These are phyloP conservation scores for Zoysia matrella DNA, from an alignment of 202 grass and related monocot species.

Conservation along the genomic window DNA sequence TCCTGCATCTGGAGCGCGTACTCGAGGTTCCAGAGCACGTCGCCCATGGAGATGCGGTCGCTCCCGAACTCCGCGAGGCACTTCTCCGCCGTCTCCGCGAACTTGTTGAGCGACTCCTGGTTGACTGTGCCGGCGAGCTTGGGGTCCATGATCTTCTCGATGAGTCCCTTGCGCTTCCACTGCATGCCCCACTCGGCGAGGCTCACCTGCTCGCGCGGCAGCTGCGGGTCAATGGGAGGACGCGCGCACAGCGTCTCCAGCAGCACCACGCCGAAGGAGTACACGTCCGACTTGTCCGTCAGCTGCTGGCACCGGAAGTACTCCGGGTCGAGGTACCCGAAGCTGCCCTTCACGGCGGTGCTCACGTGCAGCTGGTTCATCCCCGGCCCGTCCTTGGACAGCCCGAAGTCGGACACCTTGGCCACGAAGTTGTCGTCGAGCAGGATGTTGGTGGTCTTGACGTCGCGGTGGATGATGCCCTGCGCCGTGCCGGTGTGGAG, in stretches of 20 bases:
- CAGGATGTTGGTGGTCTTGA: conserved; percentile 98
- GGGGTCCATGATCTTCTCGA: conserved; percentile 97
- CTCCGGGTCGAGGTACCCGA: conserved; percentile 91
- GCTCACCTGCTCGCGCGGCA: conserved; percentile 89
- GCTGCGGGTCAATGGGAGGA: conserved; percentile 72
- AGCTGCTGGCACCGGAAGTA: conserved; percentile 99
- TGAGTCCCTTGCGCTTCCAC: conserved; percentile 86
- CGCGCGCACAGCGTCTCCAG: conserved; percentile 81
- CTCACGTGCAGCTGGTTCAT: conserved; percentile 98
- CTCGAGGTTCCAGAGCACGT: too few relatives aligned
- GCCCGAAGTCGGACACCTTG: conserved; percentile 88
- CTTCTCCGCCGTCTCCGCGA: background rate
- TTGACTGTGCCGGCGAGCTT: conserved; percentile 79
- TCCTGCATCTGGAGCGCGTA: conserved; percentile 78
- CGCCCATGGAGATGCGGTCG: too few relatives aligned
- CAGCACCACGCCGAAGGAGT: conserved; percentile 91
- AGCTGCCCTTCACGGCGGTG: conserved; percentile 91
- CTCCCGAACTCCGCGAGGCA: too few relatives aligned
- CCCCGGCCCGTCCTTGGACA: conserved; percentile 86
- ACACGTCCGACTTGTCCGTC: conserved; percentile 95
- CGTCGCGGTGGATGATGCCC: conserved; percentile 86
- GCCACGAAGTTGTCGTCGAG: conserved; percentile 86
- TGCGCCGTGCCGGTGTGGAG: too few relatives aligned
- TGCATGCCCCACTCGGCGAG: conserved; percentile 92
- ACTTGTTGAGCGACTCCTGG: conserved; percentile 73